Base-by-base conservation (phyloP, 2,329 filamentous ascomycete genomes). In the Xylaria sp. region DNA sequence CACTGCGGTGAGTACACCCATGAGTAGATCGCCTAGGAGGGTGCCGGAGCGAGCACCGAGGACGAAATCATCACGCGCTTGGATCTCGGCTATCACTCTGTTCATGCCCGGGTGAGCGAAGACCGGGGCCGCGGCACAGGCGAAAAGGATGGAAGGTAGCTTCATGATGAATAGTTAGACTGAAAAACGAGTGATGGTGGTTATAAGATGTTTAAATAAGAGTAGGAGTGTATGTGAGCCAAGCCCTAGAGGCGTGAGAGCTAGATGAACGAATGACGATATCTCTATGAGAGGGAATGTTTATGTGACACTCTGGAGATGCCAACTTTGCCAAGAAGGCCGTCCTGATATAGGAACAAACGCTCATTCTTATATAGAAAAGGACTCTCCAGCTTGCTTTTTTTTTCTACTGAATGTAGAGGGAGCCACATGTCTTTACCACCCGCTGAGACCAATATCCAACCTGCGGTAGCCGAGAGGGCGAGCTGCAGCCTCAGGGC, bases 81-180 rank as follows among this genome's bases (percentile, higher is more conserved):
- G 55, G 46, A 78, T 75, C 51, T 78, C 75, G 8, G 73, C 69
- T 31, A 78, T 25, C 34, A 72, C 48, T 4, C 59, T 60, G 15
- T 65, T 67, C 73, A 78, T 75, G 28, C 76, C 71, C 3, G 77
- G 77, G 63, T 76, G 71, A 6, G 74, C 76, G 25, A 75, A 51
- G 54, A 61, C 67, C n/a, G 60, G 66, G 9, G 68, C 63, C 28
- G 70, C 67, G 23, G 60, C 34, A 41, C 68, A 54, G 63, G 62
- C 60, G n/a, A 74, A 37, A 8, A 74, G 44, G 48, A 74, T 5
- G n/a, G 59, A 41, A 41, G 62, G 67, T 37, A 20, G 18, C 71
- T 73, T 77, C 76, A 77, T 78, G 20, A 46, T 69, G 46, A 55
- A 25, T 20, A 12, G 3, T 28, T 5, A 2, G 8, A 13, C 37